Evolutionary conservation across 1,139 yeast genomes (phyloP).

Genomic region (Dujonia santamariae): DNA sequence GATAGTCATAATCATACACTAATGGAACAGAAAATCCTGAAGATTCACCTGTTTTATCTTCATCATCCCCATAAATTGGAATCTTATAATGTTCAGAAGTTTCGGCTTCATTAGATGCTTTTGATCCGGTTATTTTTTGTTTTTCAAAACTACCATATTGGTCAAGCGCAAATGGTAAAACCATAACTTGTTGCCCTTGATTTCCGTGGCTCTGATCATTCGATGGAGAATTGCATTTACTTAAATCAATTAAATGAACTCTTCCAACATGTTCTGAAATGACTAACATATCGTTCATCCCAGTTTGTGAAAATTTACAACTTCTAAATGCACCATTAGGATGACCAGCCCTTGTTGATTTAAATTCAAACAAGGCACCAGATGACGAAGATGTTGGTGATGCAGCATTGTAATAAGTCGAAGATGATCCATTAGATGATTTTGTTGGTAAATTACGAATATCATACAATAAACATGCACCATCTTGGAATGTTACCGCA

Average conservation of each 20-base stretch:
- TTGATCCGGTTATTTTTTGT: conserved; percentile 6
- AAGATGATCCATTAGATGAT: neutral
- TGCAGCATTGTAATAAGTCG: too few relatives aligned
- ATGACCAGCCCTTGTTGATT: conserved; percentile 60
- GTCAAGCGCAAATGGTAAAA: conserved; percentile 46
- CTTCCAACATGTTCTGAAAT: conserved; percentile 84
- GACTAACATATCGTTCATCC: conserved; percentile 68
- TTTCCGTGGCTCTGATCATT: too few relatives aligned
- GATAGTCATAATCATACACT: conserved; percentile 44
- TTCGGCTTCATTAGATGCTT: conserved; percentile 3
- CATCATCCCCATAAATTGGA: conserved; percentile 14
- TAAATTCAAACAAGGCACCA: conserved; percentile 50
- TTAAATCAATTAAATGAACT: conserved; percentile 76
- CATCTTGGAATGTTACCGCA: conserved; percentile 84
- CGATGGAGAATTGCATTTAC: conserved; percentile 23
- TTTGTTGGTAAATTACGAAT: conserved; percentile 47
- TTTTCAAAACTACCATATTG: conserved; percentile 32
- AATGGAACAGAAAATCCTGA: conserved; percentile 35
- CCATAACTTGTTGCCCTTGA: conserved; percentile 70
- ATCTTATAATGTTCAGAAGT: conserved; percentile 10
- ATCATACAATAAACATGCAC: conserved; percentile 74
- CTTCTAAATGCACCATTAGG: conserved; percentile 62
- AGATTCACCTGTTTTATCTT: conserved; percentile 2
- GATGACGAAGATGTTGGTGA: conserved; percentile 10
- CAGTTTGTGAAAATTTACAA: conserved; percentile 67